Conservation (phyloP, 1,284 basidiomycete species). For the Ustilago esculenta region DNA sequence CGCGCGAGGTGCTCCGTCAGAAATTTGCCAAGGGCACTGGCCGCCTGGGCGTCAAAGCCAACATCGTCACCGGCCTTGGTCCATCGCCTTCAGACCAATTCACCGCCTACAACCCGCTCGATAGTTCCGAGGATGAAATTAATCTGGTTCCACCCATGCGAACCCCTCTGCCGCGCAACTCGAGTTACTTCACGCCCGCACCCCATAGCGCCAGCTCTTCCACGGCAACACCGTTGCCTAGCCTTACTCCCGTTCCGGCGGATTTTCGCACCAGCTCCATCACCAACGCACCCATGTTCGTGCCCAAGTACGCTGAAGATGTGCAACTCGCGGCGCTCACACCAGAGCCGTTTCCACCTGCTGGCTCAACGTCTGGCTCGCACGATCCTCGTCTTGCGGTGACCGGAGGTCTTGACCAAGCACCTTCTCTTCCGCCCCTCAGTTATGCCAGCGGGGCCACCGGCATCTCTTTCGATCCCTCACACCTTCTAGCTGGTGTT, state of each 20-base stretch:
- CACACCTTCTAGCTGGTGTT: conserved; percentile 3
- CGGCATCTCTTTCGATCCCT: conserved; percentile 13
- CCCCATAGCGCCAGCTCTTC: conserved; percentile 28
- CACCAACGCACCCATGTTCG: conserved; percentile 56
- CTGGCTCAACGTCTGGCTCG: background rate
- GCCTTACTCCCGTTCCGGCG: conserved; percentile 35
- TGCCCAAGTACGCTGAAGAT: conserved; percentile 44
- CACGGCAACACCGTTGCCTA: conserved; percentile 13
- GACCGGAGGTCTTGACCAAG: background rate
- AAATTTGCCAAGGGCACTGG: conserved; percentile 56
- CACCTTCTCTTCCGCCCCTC: conserved; percentile 9
- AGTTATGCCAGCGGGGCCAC: background rate
- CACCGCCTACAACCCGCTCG: conserved; percentile 36
- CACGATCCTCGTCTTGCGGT: background rate
- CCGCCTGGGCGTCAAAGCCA: conserved; percentile 51
- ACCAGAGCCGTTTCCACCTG: conserved; percentile 6
- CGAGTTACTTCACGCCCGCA: conserved; percentile 32
- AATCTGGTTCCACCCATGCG: conserved; percentile 14
- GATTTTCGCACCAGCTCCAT: conserved; percentile 50
- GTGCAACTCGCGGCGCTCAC: conserved; percentile 6
- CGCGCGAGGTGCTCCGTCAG: conserved; percentile 43
- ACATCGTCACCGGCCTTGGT: conserved; percentile 21
- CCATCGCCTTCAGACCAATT: conserved; percentile 22
- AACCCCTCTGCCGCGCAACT: conserved; percentile 36
- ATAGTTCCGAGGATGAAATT: conserved; percentile 40